Evolutionary conservation across 495 filamentous ascomycete species (phyloP), one percentile per base, ranked within the genome.

Genomic region (Astrothelium macrocarpum): DNA sequence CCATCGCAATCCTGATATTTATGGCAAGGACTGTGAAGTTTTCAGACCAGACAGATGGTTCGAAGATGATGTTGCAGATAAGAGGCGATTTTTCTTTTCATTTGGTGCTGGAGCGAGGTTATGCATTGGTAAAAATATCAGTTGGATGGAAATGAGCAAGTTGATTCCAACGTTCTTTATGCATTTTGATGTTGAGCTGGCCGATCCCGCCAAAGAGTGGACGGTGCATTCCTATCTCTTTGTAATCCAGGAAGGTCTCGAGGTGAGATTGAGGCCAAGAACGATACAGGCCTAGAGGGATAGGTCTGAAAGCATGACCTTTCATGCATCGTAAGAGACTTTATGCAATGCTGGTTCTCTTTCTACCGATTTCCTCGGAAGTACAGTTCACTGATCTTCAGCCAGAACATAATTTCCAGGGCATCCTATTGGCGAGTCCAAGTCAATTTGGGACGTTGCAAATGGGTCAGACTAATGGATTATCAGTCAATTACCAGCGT

Each of bases 111-210:
- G 73, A 4, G 62, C 71, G 14, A 67, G 73, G 26, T 59, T 65
- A 61, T 75, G 70, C 61, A 11, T 75, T 12, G 74, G 71, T 23
- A 64, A 66, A 29, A 75, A 70, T 65, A 71, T 73, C 31, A 65
- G 65, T 61, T 73, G 68, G 73, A 66, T 74, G 59, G 70, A 73
- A 59, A 74, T 73, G 66, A 64, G 63, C 53, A 67, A 70, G 64
- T 42, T 72, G 53, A 70, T 74, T 28, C 68, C 72, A 28, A 71
- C 64, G n/a, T 45, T 72, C 3, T 70, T 71, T 46, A 62, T 70
- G 61, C 68, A 68, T 14, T 71, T 65, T 56, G 61, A 68, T 18
- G 29, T 74, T 3, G 66, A 68, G 62, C 56, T 74, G 2, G 59
- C 46, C n/a, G 65, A 74, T 14, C 64, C 72, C 1, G 60, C 64